phyloP scores from a whole-genome alignment of 208 protist species.

The Phytomonas sp. region DNA sequence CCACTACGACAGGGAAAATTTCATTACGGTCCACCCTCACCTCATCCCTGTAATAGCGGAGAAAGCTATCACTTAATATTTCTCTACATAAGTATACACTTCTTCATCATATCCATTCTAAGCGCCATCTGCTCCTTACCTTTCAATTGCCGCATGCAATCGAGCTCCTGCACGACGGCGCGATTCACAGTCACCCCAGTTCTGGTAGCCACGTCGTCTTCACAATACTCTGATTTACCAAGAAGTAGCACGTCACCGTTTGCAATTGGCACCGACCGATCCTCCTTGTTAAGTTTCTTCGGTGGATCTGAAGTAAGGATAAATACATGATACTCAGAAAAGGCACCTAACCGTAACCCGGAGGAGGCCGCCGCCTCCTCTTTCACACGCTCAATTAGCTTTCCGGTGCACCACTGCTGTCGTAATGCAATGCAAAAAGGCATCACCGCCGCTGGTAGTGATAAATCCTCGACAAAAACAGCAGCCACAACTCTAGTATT shows the following conservation, averaged over 20 bases:
- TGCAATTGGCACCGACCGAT: slow-evolving; percentile 12
- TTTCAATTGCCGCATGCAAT: slow-evolving; percentile 24
- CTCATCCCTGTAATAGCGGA: neutral
- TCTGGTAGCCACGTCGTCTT: slow-evolving; percentile 8
- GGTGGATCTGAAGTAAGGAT: slow-evolving; percentile 4
- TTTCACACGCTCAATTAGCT: slow-evolving; percentile 25
- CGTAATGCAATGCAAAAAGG: slow-evolving; percentile 36
- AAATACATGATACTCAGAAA: neutral
- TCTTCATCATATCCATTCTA: slow-evolving; percentile 42
- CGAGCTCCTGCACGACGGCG: slow-evolving; percentile 31
- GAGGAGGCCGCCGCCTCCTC: slow-evolving; percentile 20
- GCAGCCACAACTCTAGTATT: slow-evolving; percentile 19
- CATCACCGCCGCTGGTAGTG: slow-evolving; percentile 15
- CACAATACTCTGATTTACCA: slow-evolving; percentile 11
- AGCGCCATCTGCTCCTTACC: slow-evolving; percentile 45
- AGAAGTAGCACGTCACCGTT: slow-evolving; percentile 51
- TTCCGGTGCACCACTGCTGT: slow-evolving; percentile 31
- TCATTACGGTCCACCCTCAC: neutral
- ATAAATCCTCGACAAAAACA: slow-evolving; percentile 18
- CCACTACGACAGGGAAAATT: neutral
- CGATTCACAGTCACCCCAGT: neutral
- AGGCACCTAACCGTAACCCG: neutral
- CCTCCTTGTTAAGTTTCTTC: neutral
- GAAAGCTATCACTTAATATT: neutral
- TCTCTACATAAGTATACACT: slow-evolving; percentile 47